Evolutionary conservation across 116 monocot genomes (phyloP), one percentile per base, ranked within the genome.

Genomic region (Papilionanthe hybrid): DNA sequence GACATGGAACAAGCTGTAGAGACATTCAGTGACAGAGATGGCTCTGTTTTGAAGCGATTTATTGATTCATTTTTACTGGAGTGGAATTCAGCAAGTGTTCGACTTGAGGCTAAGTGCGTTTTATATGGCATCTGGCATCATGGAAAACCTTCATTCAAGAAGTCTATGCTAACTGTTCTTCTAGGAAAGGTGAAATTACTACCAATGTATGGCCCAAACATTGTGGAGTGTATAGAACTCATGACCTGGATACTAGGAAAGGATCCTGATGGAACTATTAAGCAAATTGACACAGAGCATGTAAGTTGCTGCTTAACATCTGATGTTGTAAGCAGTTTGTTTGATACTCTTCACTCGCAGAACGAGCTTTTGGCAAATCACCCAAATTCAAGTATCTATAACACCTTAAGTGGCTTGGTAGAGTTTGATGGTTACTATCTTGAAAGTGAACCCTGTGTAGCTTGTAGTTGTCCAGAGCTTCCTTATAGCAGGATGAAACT

Each of bases 401-500:
- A 84, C 81, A 95, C 95, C 50, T 80, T 99, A 53, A 90, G 91
- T 83, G 81, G 87, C 56, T 85, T 99, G 80, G 95, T 99, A 60
- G 99, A 99, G 60, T 99, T 95, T 90, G 99, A 99, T 84, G 99
- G 99, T 23, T 99, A 95, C 79, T 99, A 93, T 82, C 91, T 99
- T 58, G 99, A 99, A 85, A 99, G 95, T 84, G 95, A 99, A 84
- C 99, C 99, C 48, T 99, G 99, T 83, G 93, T 99, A 42, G 87
- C 91, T 55, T 99, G 99, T 77, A 99, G 99, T 78, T 99, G 99
- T 63, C 99, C 99, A 57, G 99, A 95, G 87, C 87, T 93, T 23
- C 95, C 95, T 60, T 99, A 99, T 80, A 91, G 74, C 55, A 91
- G 91, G 79, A 91, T 90, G 91, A 99, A 99, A 78, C 93, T 99